Evolutionary conservation across 306 rosid species (phyloP).

Genomic region (Glycine tomentella): DNA sequence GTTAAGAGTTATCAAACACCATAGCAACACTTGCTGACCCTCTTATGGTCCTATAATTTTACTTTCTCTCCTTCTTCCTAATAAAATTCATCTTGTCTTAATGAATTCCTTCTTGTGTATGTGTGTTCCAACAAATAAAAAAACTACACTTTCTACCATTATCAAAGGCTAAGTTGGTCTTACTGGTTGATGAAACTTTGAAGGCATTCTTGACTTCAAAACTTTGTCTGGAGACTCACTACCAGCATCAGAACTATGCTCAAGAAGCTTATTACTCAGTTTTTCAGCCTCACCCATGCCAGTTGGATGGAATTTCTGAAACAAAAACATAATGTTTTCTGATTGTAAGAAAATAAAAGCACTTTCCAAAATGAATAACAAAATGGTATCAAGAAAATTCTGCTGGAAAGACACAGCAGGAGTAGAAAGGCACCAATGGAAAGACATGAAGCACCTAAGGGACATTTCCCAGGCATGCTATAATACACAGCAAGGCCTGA

Average conservation of each 20-base stretch:
- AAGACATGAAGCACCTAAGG: slow-evolving; percentile 14
- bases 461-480: slow-evolving; percentile 30
- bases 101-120: slow-evolving; percentile 6
- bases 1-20: slow-evolving; percentile 5
- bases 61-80: slow-evolving; percentile 1
- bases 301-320: slow-evolving; percentile 68
- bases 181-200: slow-evolving; percentile 62
- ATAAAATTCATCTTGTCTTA: neutral
- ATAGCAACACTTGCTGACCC: neutral
- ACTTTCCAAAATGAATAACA: slow-evolving; percentile 10
- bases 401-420: slow-evolving; percentile 14
- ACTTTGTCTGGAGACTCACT: slow-evolving; percentile 50
- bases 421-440: neutral
- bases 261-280: slow-evolving; percentile 55
- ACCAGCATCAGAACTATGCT: slow-evolving; percentile 52
- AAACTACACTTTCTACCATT: neutral
- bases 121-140: neutral
- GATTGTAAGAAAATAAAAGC: slow-evolving; percentile 19
- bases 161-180: slow-evolving; percentile 45
- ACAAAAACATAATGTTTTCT: slow-evolving; percentile 33
- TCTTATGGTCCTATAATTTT: neutral
- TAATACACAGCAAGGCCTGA: slow-evolving; percentile 10
- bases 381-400: slow-evolving; percentile 26
- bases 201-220: slow-evolving; percentile 53
- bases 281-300: slow-evolving; percentile 55